phyloP scores from a whole-genome alignment of 768 basidiomycete species.

The Lactifluus volemus region DNA sequence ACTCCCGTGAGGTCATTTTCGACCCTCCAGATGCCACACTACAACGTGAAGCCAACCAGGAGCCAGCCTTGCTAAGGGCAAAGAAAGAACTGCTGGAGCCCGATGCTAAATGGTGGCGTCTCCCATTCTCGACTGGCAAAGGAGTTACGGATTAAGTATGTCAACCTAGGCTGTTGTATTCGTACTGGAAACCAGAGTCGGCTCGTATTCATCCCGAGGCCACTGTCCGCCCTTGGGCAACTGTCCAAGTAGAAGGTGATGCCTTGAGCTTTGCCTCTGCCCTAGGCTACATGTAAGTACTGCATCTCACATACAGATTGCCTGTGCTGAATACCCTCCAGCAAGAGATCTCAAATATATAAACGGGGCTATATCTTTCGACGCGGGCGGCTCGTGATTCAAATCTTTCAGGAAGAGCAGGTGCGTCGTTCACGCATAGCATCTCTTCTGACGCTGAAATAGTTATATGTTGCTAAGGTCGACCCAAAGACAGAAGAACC shows the following conservation, averaged over 20 bases:
- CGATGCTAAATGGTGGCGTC: constrained; percentile 54
- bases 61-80: constrained; percentile 63
- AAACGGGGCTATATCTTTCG: constrained; percentile 75
- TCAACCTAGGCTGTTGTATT: constrained; percentile 56
- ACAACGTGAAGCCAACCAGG: constrained; percentile 51
- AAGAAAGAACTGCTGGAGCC: constrained; percentile 62
- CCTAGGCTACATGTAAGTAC: constrained; percentile 60
- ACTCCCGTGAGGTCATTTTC: constrained; percentile 71
- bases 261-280: constrained; percentile 74
- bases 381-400: constrained; percentile 58
- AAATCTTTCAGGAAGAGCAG: constrained; percentile 83
- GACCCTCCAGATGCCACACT: constrained; percentile 64
- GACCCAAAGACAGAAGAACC: constrained; percentile 69
- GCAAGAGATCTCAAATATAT: constrained; percentile 68
- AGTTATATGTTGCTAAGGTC: constrained; percentile 35
- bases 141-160: background rate
- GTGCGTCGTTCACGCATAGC: constrained; percentile 29
- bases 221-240: constrained; percentile 80
- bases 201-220: constrained; percentile 77
- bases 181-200: constrained; percentile 79
- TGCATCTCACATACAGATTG: background rate
- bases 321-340: constrained; percentile 20
- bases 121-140: background rate
- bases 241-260: constrained; percentile 69
- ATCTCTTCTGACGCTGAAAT: background rate